phyloP scores from a whole-genome alignment of 2,329 filamentous ascomycete genomes.

The Massarina eburnea region DNA sequence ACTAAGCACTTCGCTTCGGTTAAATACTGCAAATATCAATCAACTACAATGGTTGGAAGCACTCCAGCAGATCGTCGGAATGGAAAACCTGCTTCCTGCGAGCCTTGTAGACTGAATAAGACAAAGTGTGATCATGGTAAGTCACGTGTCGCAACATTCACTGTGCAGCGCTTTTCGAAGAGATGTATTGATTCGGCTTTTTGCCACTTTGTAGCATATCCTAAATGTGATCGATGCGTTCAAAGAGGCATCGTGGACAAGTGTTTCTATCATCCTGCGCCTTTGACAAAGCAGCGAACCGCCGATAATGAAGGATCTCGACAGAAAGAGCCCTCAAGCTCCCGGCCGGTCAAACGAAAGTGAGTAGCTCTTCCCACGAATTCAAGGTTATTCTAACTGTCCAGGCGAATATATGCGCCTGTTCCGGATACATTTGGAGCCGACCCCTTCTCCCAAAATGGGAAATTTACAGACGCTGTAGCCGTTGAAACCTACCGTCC shows the following conservation, averaged over 20 bases:
- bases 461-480: conserved; percentile 37
- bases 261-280: conserved; percentile 41
- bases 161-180: background rate
- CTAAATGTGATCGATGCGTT: conserved; percentile 35
- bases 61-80: background rate
- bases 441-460: conserved; percentile 17
- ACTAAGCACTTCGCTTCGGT: no score
- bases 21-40: no score
- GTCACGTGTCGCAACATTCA: no score
- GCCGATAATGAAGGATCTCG: conserved; percentile 11
- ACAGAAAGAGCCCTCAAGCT: conserved; percentile 9
- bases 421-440: conserved; percentile 10
- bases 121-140: no score
- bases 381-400: conserved; percentile 1
- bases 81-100: background rate
- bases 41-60: no score
- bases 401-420: conserved; percentile 22
- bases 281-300: conserved; percentile 32
- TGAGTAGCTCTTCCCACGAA: conserved; percentile 2
- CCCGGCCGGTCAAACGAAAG: conserved; percentile 30
- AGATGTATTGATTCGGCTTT: background rate
- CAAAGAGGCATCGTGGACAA: conserved; percentile 36
- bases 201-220: conserved; percentile 22
- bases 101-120: background rate
- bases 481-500: conserved; percentile 32